A percentile compares a stretch with the other conserved stretches of the same genome.
Evolutionary conservation across 2,329 filamentous ascomycete genomes (phyloP).

Genomic region (Cercospora berteroae): DNA sequence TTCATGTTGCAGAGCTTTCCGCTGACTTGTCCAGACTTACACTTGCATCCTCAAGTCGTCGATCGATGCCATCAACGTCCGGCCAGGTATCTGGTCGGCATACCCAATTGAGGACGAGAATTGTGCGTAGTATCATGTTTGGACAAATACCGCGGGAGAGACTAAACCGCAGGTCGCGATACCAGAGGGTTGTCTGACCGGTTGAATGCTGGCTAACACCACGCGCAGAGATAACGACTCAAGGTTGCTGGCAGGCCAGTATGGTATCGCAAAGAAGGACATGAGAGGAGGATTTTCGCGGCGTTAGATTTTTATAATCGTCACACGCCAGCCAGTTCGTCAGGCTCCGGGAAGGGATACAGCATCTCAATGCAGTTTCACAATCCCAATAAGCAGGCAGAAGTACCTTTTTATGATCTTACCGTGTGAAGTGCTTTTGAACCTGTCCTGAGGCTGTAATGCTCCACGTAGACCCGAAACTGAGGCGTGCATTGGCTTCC

Average conservation of each 20-base stretch:
- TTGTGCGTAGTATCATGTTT: background rate
- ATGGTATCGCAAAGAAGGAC: background rate
- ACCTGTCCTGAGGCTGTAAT: background rate
- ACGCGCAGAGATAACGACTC: background rate
- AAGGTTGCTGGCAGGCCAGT: background rate
- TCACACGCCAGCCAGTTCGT: background rate
- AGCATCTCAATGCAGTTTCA: background rate
- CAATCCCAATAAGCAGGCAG: background rate
- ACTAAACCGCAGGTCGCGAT: background rate
- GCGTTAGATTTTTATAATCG: background rate
- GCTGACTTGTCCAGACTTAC: background rate
- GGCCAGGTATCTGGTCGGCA: conserved; percentile 8
- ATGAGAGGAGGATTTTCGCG: background rate
- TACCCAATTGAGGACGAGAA: conserved; percentile 4
- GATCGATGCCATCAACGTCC: conserved; percentile 7
- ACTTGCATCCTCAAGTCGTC: conserved; percentile 5
- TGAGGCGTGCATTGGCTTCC: background rate
- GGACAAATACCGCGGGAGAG: background rate
- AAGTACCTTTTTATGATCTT: background rate
- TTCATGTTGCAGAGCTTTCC: background rate
- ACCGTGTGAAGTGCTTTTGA: background rate
- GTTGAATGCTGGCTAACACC: background rate
- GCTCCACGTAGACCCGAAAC: background rate
- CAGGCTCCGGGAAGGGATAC: background rate
- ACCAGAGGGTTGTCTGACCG: background rate